These are phyloP conservation scores for Nannochloris sp. DNA, from an alignment of 139 green algal species.

Conservation along the genomic window DNA sequence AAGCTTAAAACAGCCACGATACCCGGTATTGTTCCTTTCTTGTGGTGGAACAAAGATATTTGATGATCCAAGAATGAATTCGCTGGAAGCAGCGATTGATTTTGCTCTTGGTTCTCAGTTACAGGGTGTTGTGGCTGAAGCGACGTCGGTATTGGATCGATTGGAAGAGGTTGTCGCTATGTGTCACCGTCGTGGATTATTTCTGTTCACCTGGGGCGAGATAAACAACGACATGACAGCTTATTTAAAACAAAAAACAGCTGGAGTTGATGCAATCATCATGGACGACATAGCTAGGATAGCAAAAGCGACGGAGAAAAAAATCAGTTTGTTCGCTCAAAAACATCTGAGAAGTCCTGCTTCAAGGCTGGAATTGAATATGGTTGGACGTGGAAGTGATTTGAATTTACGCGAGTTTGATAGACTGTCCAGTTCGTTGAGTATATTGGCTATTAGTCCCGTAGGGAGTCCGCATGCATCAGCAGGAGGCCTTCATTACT, in stretches of 20 bases:
- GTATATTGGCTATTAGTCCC: background rate
- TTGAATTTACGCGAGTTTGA: conserved; percentile 1
- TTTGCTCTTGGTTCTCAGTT: conserved; percentile 29
- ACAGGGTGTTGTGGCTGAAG: conserved; percentile 36
- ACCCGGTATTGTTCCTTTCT: conserved; percentile 42
- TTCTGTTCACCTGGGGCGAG: conserved; percentile 42
- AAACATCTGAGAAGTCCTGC: conserved; percentile 24
- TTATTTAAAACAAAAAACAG: conserved; percentile 24
- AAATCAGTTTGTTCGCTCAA: conserved; percentile 16
- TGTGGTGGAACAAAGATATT: conserved; percentile 39
- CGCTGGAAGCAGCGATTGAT: conserved; percentile 30
- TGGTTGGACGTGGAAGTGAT: background rate
- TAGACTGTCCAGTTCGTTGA: background rate
- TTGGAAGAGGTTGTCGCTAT: conserved; percentile 22
- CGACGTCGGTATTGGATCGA: conserved; percentile 11
- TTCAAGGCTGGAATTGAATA: background rate
- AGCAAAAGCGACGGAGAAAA: conserved; percentile 25
- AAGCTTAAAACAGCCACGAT: conserved; percentile 36
- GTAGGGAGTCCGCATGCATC: background rate
- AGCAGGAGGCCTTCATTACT: background rate
- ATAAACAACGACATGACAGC: conserved; percentile 28
- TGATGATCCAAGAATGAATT: conserved; percentile 42
- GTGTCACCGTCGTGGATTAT: conserved; percentile 32
- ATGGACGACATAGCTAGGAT: conserved; percentile 33
- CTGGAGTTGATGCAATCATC: conserved; percentile 40